Evolutionary conservation across 108 stramenopile genomes (phyloP).

Genomic region (Skeletonema menzelii): DNA sequence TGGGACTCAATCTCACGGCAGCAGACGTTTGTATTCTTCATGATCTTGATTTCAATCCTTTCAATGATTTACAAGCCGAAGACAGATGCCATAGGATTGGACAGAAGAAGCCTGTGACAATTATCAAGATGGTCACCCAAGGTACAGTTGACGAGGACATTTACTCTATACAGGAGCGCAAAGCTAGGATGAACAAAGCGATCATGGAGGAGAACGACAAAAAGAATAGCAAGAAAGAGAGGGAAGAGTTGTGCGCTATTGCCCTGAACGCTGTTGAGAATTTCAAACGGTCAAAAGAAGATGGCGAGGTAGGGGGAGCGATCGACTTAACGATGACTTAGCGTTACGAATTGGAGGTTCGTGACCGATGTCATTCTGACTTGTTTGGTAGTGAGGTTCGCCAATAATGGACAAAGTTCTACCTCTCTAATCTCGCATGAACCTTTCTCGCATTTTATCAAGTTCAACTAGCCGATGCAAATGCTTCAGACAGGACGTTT

Average conservation of each 20-base stretch:
- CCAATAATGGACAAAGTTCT: too few species aligned
- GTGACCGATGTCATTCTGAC: too few species aligned
- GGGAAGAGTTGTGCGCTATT: conserved; percentile 38
- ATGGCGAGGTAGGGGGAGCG: not conserved
- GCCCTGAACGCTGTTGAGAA: conserved; percentile 27
- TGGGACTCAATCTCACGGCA: conserved; percentile 85
- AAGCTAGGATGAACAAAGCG: conserved; percentile 76
- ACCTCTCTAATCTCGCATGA: too few species aligned
- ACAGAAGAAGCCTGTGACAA: conserved; percentile 72
- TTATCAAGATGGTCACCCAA: conserved; percentile 74
- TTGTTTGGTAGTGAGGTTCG: too few species aligned
- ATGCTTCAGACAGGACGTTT: not conserved
- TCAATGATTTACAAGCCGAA: conserved; percentile 96
- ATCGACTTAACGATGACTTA: not conserved
- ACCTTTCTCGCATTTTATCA: too few species aligned
- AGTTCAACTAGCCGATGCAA: not conserved
- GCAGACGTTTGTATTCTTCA: conserved; percentile 97
- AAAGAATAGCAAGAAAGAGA: conserved; percentile 41
- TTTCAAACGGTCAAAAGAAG: conserved; percentile 13
- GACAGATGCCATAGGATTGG: conserved; percentile 79
- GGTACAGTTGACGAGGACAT: conserved; percentile 83
- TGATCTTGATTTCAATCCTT: conserved; percentile 97
- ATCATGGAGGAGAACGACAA: conserved; percentile 51
- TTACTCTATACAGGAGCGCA: conserved; percentile 81
- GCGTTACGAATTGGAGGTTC: not conserved